phyloP scores from a whole-genome alignment of 345 rosid species.

The Clausena lansium region DNA sequence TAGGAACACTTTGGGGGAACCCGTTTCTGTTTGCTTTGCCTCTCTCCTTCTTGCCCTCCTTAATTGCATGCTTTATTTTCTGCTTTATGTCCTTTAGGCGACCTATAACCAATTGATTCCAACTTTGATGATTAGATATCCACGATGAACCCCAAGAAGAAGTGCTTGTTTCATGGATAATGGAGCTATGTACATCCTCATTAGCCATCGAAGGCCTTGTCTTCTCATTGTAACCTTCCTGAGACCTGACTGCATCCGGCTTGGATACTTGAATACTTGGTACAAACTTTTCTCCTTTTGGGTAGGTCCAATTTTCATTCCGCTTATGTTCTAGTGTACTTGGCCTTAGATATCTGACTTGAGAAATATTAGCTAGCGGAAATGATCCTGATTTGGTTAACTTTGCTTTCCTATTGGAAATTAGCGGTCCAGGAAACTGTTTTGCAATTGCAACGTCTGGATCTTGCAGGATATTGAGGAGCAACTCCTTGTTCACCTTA shows the following conservation, averaged over 20 bases:
- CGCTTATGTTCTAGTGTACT: slow-evolving; percentile 70
- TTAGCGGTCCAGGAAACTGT: slow-evolving; percentile 34
- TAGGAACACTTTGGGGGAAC: slow-evolving; percentile 17
- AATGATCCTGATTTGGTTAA: slow-evolving; percentile 79
- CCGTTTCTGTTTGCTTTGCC: not conserved
- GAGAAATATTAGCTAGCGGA: slow-evolving; percentile 48
- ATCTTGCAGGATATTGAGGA: slow-evolving; percentile 46
- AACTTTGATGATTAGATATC: slow-evolving; percentile 39
- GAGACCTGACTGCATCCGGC: slow-evolving; percentile 9
- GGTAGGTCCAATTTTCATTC: slow-evolving; percentile 64
- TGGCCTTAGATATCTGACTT: slow-evolving; percentile 29
- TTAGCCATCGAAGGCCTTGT: slow-evolving; percentile 1
- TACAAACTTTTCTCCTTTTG: slow-evolving; percentile 27
- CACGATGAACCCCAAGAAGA: slow-evolving; percentile 20
- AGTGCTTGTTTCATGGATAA: slow-evolving; percentile 25
- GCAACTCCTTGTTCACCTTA: slow-evolving; percentile 52
- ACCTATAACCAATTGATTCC: slow-evolving; percentile 44
- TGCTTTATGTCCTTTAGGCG: slow-evolving; percentile 57
- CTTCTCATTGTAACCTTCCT: slow-evolving; percentile 11
- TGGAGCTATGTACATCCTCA: slow-evolving; percentile 1
- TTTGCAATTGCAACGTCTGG: slow-evolving; percentile 30
- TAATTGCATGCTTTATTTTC: slow-evolving; percentile 52
- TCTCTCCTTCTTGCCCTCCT: slow-evolving; percentile 38
- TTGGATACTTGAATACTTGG: slow-evolving; percentile 13
- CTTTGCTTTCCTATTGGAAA: slow-evolving; percentile 23